Evolutionary conservation across 1,139 yeast genomes (phyloP).

Genomic region (Debaryomyces subglobosus): DNA sequence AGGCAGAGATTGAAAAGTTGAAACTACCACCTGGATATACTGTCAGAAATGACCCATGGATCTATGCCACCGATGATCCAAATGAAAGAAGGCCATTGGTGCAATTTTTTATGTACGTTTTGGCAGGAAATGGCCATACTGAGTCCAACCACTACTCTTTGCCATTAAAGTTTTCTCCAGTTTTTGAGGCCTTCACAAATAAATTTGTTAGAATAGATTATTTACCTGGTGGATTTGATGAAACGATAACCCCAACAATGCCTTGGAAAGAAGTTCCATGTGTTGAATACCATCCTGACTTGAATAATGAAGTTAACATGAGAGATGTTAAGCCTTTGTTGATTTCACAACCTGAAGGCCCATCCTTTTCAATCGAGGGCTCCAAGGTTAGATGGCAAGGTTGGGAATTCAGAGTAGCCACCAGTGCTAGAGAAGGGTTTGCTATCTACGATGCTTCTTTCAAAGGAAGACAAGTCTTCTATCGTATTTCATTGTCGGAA

Average conservation of each 20-base stretch:
- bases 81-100: conserved; percentile 63
- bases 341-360: conserved; percentile 83
- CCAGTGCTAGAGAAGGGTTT: conserved; percentile 83
- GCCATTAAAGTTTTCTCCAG: conserved; percentile 83
- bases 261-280: conserved; percentile 63
- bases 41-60: conserved; percentile 83
- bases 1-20: conserved; percentile 66
- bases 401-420: conserved; percentile 81
- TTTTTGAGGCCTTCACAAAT: conserved; percentile 66
- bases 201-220: conserved; percentile 77
- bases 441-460: conserved; percentile 76
- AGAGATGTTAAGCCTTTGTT: conserved; percentile 78
- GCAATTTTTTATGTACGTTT: conserved; percentile 80
- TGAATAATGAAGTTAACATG: conserved; percentile 56
- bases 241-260: conserved; percentile 57
- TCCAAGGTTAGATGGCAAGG: conserved; percentile 82
- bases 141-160: conserved; percentile 86
- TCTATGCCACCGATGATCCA: conserved; percentile 77
- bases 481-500: conserved; percentile 78
- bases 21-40: conserved; percentile 57
- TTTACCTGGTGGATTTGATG: conserved; percentile 75
- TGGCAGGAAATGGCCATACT: conserved; percentile 64
- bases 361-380: conserved; percentile 70
- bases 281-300: conserved; percentile 75
- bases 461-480: conserved; percentile 81